Evolutionary conservation across 192 early-diverging fungal species (phyloP), one percentile per base, ranked within the genome.

Genomic region (Backusella luteola): DNA sequence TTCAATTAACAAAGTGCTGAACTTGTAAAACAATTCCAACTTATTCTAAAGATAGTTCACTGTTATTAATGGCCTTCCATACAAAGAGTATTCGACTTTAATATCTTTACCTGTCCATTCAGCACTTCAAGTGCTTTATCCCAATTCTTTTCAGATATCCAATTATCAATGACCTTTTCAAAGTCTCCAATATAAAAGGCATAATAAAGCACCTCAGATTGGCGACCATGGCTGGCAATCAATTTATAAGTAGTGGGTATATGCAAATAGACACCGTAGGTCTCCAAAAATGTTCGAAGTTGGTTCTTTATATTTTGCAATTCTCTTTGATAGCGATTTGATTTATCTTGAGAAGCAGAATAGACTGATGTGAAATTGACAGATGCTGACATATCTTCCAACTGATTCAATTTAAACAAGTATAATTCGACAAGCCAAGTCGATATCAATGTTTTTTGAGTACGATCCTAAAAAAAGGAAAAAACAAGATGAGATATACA

Each of bases 381-480:
- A 19, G 83, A 89, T 52, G 79, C 85, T 34, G 63, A 80, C 69
- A 66, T 81, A 69, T 85, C 85, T 79, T 93, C 90, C 1, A 91
- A 66, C 7, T 87, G 80, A 78, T 96, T 96, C 36, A 98, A 83
- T 68, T 90, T 86, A 71, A 89, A 84, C 34, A 97, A 84, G 77
- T 93, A 95, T 35, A 97, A 90, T 79, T 97, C 97, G 14, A 96
- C 84, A 19, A 96, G 87, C 96, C 96, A 98, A 67, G 92, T 95
- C 0, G 89, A 87, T 2, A 97, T 75, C 26, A 97, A 86, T 9
- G 88, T 92, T 53, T 84, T 88, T 81, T 98, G 96, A 4, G 91
- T 95, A 4, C 83, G 80, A 77, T 94, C 94, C 90, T 95, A 83
- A 46, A 32, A 1, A 17, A 36, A 32, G 2, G 32, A n/a, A 34